phyloP scores from a whole-genome alignment of 192 early-diverging fungal species.

The Coemansia reversa region DNA sequence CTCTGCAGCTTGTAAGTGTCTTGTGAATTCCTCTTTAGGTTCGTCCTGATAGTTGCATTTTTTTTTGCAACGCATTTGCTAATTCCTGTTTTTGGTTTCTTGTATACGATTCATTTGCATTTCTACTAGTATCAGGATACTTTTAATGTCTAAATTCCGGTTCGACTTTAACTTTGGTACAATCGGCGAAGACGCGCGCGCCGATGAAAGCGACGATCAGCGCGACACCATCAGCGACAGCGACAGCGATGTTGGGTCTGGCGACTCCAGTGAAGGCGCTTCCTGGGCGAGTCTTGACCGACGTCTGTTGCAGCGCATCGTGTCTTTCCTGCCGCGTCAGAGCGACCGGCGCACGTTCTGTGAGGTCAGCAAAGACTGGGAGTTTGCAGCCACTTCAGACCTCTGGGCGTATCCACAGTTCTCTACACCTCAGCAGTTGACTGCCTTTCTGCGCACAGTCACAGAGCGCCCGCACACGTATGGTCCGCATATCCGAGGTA shows the following conservation, averaged over 20 bases:
- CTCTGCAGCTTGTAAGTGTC: background rate
- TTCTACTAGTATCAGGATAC: background rate
- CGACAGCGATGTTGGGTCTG: conserved; percentile 30
- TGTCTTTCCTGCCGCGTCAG: conserved; percentile 35
- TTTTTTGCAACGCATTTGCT: background rate
- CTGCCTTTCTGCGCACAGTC: conserved; percentile 30
- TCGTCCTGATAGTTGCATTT: background rate
- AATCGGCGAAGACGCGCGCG: conserved; percentile 8
- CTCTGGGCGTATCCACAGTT: conserved; percentile 51
- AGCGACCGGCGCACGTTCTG: conserved; percentile 40
- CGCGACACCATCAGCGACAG: conserved; percentile 24
- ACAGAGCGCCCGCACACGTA: conserved; percentile 18
- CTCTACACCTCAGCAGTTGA: conserved; percentile 38
- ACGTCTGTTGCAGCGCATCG: conserved; percentile 40
- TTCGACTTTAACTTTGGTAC: conserved; percentile 39
- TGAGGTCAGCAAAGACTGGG: conserved; percentile 46
- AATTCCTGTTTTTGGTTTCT: background rate
- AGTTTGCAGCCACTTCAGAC: conserved; percentile 24
- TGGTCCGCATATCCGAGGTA: conserved; percentile 37
- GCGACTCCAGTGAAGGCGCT: conserved; percentile 12
- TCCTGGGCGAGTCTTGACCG: conserved; percentile 37
- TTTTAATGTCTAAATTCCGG: conserved; percentile 19
- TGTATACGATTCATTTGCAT: background rate
- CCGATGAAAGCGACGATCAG: conserved; percentile 15
- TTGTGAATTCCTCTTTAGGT: background rate